Base-by-base conservation (phyloP, 352 stramenopile genomes). In the Globisporangium apiculatum region DNA sequence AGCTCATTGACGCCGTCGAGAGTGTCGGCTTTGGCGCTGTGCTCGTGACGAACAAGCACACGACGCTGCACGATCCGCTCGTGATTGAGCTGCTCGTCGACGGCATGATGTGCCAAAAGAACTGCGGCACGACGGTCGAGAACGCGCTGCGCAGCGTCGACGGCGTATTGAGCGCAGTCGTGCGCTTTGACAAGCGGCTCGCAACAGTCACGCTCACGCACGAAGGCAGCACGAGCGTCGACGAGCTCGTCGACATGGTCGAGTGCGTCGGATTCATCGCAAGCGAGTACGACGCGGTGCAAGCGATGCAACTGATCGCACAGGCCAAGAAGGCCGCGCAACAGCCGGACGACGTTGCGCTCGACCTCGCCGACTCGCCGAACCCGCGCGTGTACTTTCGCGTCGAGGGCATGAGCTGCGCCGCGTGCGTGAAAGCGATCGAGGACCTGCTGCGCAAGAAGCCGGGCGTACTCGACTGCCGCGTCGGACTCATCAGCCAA, bases 71-170 rank as follows among this genome's bases (percentile, higher is more conserved):
- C 5, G 69, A 83, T 37, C 58, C 70, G 55, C 66, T 79, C 31
- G 73, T 69, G 45, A 31, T 89, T 8, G 42, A 74, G 37, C 61
- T 96, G 57, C 64, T 89, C 36, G 83, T 98, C 4, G 91, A 98
- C 62, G 91, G 91, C 50, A 97, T 97, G 81, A 97, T 96, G 72
- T 97, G 90, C 53, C 89, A 98, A 71, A 98, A 98, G 55, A 98
- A 98, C 69, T 97, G 93, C 64, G 96, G 96, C 54, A 88, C 68
- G 42, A 97, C 90, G 5, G 87, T 97, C 5, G 61, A 91, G 67
- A 93, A 92, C 66, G 86, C 88, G 42, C 66, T 97, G 58, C 60
- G 67, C n/a, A 71, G 64, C n/a, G 82, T 95, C 37, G 68, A 83
- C 51, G 86, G 87, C 55, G 90, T 97, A 45, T 49, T 67, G 42